Evolutionary conservation across 176 grass and related monocot species (phyloP).

Genomic region (Lolium multiflorum): DNA sequence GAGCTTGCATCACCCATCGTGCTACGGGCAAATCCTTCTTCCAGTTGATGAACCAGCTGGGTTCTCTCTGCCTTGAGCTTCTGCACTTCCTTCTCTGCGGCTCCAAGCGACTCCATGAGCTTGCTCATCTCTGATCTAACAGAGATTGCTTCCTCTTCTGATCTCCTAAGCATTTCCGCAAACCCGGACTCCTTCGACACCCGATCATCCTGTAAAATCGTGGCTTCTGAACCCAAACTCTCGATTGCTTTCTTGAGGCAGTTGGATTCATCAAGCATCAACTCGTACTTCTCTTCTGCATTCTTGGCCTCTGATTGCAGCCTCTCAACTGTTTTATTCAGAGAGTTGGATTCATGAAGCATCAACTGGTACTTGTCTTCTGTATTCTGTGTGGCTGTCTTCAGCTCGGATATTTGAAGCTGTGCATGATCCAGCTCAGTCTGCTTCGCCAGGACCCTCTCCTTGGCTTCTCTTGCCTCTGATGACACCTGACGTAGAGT

Average conservation of each 20-base stretch:
- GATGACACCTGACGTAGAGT: slow-evolving; percentile 67
- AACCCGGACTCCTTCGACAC: slow-evolving; percentile 61
- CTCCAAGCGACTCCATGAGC: slow-evolving; percentile 51
- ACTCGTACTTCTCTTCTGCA: slow-evolving; percentile 54
- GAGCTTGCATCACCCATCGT: slow-evolving; percentile 38
- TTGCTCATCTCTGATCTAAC: slow-evolving; percentile 62
- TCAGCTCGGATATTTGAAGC: slow-evolving; percentile 60
- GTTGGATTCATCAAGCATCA: slow-evolving; percentile 45
- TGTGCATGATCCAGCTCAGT: slow-evolving; percentile 54
- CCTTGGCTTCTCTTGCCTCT: slow-evolving; percentile 74
- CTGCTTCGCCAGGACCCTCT: slow-evolving; percentile 60
- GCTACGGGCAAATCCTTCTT: slow-evolving; percentile 46
- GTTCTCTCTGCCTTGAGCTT: slow-evolving; percentile 60
- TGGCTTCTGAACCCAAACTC: slow-evolving; percentile 55
- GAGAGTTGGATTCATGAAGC: slow-evolving; percentile 49
- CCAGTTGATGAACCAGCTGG: slow-evolving; percentile 57
- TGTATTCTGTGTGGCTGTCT: slow-evolving; percentile 39
- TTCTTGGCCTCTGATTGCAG: slow-evolving; percentile 50
- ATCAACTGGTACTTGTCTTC: slow-evolving; percentile 53
- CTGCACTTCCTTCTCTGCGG: slow-evolving; percentile 56
- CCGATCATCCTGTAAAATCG: slow-evolving; percentile 64
- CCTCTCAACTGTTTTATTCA: slow-evolving; percentile 1
- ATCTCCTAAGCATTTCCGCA: slow-evolving; percentile 58
- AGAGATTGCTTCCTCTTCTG: slow-evolving; percentile 54
- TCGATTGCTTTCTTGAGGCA: slow-evolving; percentile 60